phyloP scores from a whole-genome alignment of 345 rosid genomes.

The Odontarrhena argentea region DNA sequence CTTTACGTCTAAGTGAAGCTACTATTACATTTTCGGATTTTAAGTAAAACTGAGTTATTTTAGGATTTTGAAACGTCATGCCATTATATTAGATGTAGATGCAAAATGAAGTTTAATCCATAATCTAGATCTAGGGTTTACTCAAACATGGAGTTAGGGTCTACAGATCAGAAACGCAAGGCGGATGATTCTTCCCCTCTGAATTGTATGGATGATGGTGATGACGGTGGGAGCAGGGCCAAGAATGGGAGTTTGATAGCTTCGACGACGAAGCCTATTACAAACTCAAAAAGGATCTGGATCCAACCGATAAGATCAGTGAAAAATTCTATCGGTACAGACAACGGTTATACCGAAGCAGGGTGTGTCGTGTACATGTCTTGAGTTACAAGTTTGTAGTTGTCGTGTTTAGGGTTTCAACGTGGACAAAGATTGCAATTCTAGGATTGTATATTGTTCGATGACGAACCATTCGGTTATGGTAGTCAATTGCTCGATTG shows the following conservation, averaged over 20 bases:
- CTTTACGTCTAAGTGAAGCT: neutral
- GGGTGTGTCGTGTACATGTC: no score
- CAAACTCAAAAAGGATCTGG: conserved; percentile 9
- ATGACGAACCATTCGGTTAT: neutral
- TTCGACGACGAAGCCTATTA: conserved; percentile 11
- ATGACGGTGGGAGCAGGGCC: no score
- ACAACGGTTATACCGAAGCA: neutral
- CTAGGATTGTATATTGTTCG: neutral
- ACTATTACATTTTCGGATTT: no score
- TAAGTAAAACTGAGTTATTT: no score
- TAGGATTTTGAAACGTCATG: no score
- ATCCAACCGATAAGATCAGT: conserved; percentile 17
- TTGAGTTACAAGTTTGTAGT: no score
- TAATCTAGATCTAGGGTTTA: no score
- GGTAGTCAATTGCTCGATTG: neutral
- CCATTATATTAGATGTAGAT: no score
- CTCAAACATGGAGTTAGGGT: no score
- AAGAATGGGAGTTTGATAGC: conserved; percentile 34
- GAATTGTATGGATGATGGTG: no score
- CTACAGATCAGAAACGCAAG: conserved; percentile 7
- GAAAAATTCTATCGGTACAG: conserved; percentile 12
- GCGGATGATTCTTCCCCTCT: neutral
- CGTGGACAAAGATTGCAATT: neutral
- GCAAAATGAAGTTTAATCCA: no score
- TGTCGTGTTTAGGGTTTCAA: conserved; percentile 9